A percentile compares a stretch with the other conserved stretches of the same genome.
phyloP scores from a whole-genome alignment of 2,329 filamentous ascomycete genomes.

The Paecilomyces formosus region DNA sequence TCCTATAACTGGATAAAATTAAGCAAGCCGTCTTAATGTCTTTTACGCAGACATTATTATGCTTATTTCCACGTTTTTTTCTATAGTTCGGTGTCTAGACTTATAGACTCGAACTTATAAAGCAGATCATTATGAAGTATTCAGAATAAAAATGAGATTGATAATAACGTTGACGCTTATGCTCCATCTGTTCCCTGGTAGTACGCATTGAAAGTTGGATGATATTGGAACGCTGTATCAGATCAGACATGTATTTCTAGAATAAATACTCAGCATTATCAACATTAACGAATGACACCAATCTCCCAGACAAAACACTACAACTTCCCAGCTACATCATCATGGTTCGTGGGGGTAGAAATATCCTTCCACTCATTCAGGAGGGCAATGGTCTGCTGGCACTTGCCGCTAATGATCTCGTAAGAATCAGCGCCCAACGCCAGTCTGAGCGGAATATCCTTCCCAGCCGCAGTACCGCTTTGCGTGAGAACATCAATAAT shows the following conservation, averaged over 20 bases:
- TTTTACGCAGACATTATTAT: neutral
- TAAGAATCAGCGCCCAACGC: conserved; percentile 48
- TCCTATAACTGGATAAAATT: neutral
- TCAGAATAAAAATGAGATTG: neutral
- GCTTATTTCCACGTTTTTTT: no score
- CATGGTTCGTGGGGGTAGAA: conserved; percentile 25
- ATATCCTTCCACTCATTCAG: conserved; percentile 46
- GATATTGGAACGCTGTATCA: neutral
- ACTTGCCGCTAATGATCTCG: conserved; percentile 37
- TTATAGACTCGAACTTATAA: neutral
- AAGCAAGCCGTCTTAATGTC: neutral
- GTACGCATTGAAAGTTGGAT: neutral
- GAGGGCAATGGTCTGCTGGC: conserved; percentile 33
- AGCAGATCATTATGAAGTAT: neutral
- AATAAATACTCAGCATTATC: no score
- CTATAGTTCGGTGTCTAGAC: no score
- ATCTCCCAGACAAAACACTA: neutral
- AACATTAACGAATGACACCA: neutral
- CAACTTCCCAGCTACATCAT: neutral
- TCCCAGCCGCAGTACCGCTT: conserved; percentile 42
- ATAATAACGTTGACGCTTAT: neutral
- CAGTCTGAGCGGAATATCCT: conserved; percentile 46
- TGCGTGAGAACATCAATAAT: conserved; percentile 51
- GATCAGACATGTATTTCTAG: no score
- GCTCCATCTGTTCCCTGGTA: neutral